Percentiles rank a stretch among this genome's conserved stretches.
Conservation (phyloP, 2,329 filamentous ascomycete species). For the Coniochaeta sp. region DNA sequence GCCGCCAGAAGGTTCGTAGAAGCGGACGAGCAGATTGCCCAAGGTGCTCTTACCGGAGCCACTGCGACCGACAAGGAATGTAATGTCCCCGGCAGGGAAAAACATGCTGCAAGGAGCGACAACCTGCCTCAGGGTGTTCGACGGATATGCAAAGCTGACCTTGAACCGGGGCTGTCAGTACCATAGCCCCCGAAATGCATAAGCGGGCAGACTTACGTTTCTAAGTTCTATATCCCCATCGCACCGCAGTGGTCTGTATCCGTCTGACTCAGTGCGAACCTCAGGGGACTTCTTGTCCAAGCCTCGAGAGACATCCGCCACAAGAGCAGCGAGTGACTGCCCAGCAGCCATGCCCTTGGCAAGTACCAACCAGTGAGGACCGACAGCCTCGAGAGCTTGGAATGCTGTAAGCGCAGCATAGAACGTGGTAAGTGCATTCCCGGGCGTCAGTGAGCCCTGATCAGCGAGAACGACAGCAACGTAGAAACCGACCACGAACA, state of each 20-base stretch:
- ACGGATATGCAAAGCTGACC: conserved; percentile 79
- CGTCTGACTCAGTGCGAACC: neutral
- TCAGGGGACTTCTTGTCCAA: neutral
- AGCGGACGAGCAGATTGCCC: conserved; percentile 68
- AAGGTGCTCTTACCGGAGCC: conserved; percentile 92
- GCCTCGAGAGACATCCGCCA: conserved; percentile 19
- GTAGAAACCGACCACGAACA: conserved; percentile 89
- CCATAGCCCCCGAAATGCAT: neutral
- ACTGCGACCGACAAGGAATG: conserved; percentile 77
- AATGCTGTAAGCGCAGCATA: conserved; percentile 74
- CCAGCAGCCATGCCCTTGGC: conserved; percentile 75
- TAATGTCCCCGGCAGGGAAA: conserved; percentile 66
- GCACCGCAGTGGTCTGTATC: conserved; percentile 33
- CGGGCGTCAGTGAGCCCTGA: conserved; percentile 48
- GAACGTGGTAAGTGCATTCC: conserved; percentile 73
- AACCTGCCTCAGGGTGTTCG: conserved; percentile 51
- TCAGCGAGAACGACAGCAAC: conserved; percentile 69
- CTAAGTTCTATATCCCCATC: conserved; percentile 62
- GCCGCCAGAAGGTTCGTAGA: conserved; percentile 63
- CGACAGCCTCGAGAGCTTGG: conserved; percentile 64
- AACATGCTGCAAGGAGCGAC: conserved; percentile 57
- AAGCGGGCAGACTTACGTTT: conserved; percentile 41
- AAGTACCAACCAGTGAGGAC: conserved; percentile 71
- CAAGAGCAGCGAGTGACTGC: conserved; percentile 46
- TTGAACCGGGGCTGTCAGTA: conserved; percentile 23